phyloP scores from a whole-genome alignment of 129 eudicot species.

The Helichrysum umbraculigerum region DNA sequence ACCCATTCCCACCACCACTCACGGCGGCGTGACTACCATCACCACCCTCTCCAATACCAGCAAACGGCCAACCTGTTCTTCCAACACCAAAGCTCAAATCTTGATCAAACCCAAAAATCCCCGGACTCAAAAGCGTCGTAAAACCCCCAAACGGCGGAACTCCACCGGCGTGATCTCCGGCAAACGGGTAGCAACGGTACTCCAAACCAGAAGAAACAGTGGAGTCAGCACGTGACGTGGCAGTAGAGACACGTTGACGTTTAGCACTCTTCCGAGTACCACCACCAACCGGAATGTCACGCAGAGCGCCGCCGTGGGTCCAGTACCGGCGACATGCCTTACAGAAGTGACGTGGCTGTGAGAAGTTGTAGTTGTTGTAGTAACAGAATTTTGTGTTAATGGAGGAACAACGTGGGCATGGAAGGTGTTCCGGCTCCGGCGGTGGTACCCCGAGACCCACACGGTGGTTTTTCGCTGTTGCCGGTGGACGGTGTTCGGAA shows the following conservation, averaged over 20 bases:
- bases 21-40: conserved; percentile 19
- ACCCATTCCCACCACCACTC: conserved; percentile 19
- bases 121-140: conserved; percentile 49
- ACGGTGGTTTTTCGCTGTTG: conserved; percentile 29
- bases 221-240: neutral
- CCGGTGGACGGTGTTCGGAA: neutral
- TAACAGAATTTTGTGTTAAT: conserved; percentile 49
- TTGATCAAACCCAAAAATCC: conserved; percentile 38
- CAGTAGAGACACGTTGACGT: conserved; percentile 9
- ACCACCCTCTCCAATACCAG: conserved; percentile 31
- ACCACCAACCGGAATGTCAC: conserved; percentile 50
- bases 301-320: conserved; percentile 55
- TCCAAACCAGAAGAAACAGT: conserved; percentile 1
- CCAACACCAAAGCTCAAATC: conserved; percentile 56
- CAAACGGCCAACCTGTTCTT: conserved; percentile 56
- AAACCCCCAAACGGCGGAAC: conserved; percentile 39
- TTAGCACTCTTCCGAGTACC: conserved; percentile 26
- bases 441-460: conserved; percentile 17
- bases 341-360: conserved; percentile 55
- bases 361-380: conserved; percentile 53
- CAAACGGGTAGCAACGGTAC: conserved; percentile 17
- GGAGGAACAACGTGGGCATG: conserved; percentile 52
- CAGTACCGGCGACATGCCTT: conserved; percentile 52
- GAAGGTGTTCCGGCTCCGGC: conserved; percentile 28
- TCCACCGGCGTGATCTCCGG: conserved; percentile 12